Percentiles rank a stretch among this genome's conserved stretches.
These are phyloP conservation scores for Mytilinidion resinicola DNA, from an alignment of 495 filamentous ascomycete species.

Conservation along the genomic window DNA sequence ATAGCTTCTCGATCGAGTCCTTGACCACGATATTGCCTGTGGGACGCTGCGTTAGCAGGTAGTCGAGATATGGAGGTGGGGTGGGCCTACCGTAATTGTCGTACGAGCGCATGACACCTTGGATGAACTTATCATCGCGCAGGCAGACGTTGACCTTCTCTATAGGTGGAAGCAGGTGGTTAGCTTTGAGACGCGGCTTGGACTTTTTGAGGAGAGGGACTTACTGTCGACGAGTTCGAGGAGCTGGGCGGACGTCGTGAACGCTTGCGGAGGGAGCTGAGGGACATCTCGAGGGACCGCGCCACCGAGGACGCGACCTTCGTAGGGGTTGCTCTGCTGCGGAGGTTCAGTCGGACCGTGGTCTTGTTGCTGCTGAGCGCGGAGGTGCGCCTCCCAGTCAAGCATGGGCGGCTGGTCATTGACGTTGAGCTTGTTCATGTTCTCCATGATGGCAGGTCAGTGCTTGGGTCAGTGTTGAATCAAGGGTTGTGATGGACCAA, in stretches of 20 bases:
- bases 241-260: slow-evolving; percentile 91
- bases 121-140: slow-evolving; percentile 84
- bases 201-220: slow-evolving; percentile 27
- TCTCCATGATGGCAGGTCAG: too few species aligned
- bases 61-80: not conserved
- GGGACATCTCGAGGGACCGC: not conserved
- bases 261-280: slow-evolving; percentile 78
- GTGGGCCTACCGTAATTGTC: slow-evolving; percentile 78
- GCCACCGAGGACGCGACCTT: too few species aligned
- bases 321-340: too few species aligned
- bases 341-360: too few species aligned
- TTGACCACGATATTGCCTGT: slow-evolving; percentile 89
- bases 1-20: slow-evolving; percentile 80
- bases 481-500: too few species aligned
- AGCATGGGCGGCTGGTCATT: too few species aligned
- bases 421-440: too few species aligned
- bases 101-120: slow-evolving; percentile 89
- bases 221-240: slow-evolving; percentile 93
- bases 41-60: not conserved
- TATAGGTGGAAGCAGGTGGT: slow-evolving; percentile 34
- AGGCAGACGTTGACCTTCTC: slow-evolving; percentile 87
- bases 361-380: too few species aligned
- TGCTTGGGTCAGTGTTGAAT: too few species aligned
- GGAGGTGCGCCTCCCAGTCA: too few species aligned
- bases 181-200: slow-evolving; percentile 8